Conservation (phyloP, 2,329 filamentous ascomycete genomes). For the Cladosporium velox region DNA sequence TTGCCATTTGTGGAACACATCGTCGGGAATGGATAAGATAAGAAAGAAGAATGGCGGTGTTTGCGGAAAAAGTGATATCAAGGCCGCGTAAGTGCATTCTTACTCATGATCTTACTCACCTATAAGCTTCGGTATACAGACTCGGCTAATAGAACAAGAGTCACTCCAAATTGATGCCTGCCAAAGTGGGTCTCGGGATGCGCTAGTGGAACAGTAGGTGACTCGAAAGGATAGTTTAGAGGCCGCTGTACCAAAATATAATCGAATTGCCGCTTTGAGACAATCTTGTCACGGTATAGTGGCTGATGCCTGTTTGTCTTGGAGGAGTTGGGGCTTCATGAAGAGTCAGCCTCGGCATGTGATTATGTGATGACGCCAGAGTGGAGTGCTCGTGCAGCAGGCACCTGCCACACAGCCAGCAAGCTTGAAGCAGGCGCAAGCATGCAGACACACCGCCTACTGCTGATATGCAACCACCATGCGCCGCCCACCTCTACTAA, state of each 20-base stretch:
- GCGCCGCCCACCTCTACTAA: conserved; percentile 3
- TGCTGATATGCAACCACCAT: conserved; percentile 18
- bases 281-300: conserved; percentile 12
- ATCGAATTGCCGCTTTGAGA: neutral
- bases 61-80: too few relatives aligned
- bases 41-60: too few relatives aligned
- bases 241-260: neutral
- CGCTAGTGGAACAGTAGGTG: neutral
- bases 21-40: too few relatives aligned
- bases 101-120: neutral
- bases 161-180: conserved; percentile 3
- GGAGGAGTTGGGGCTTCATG: neutral
- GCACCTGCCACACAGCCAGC: neutral
- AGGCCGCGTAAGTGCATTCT: neutral
- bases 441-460: conserved; percentile 15
- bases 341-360: neutral
- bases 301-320: neutral
- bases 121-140: neutral
- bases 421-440: neutral
- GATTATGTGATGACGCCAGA: conserved; percentile 4
- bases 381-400: conserved; percentile 11
- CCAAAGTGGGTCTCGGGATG: neutral
- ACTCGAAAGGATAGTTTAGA: neutral
- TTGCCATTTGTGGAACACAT: neutral
- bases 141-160: neutral